These are phyloP conservation scores for Discostella stelligera DNA, from an alignment of 352 stramenopile genomes.

Conservation along the genomic window DNA sequence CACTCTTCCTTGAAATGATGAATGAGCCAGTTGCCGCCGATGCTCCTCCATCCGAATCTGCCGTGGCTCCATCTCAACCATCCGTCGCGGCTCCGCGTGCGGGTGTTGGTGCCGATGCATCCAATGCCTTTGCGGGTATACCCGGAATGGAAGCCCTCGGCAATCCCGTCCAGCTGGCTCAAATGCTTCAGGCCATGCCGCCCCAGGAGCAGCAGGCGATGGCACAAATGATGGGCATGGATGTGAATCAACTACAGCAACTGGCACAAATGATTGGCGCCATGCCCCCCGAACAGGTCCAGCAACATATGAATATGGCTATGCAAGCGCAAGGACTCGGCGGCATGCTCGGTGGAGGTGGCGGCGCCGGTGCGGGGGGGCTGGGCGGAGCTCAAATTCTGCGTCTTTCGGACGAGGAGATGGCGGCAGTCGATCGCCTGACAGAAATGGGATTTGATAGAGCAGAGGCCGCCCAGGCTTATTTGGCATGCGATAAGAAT, in stretches of 20 bases:
- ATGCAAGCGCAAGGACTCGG: conserved; percentile 57
- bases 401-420: conserved; percentile 85
- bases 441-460: conserved; percentile 86
- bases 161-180: conserved; percentile 64
- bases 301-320: conserved; percentile 74
- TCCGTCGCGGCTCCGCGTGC: conserved; percentile 1
- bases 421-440: conserved; percentile 82
- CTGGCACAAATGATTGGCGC: conserved; percentile 75
- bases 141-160: conserved; percentile 61
- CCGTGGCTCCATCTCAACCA: conserved; percentile 28
- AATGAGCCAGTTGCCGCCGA: conserved; percentile 84
- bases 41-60: conserved; percentile 26
- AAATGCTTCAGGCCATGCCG: conserved; percentile 80
- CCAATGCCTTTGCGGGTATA: conserved; percentile 47
- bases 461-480: conserved; percentile 93
- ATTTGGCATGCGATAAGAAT: conserved; percentile 99
- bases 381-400: conserved; percentile 70
- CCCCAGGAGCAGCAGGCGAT: conserved; percentile 74
- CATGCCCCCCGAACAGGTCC: conserved; percentile 78
- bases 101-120: conserved; percentile 19
- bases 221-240: conserved; percentile 80
- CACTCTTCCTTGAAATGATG: conserved; percentile 86
- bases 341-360: conserved; percentile 55
- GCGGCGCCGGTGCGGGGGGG: conserved; percentile 48
- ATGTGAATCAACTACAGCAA: conserved; percentile 69